Base-by-base conservation (phyloP, 257 asterid species). In the Nicotiana paniculata region DNA sequence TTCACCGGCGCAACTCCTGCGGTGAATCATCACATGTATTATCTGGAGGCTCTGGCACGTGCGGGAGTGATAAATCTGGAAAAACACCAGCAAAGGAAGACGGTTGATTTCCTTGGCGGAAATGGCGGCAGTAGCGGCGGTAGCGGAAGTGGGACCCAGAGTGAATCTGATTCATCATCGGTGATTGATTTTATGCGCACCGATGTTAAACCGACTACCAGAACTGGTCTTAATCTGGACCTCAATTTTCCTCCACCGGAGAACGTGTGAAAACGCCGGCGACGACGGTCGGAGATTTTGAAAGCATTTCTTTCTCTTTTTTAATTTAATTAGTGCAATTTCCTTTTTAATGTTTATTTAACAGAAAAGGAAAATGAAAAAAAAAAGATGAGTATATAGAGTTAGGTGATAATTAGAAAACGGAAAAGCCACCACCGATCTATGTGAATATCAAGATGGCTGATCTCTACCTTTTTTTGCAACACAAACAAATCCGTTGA, bases 191-290 rank as follows among this genome's bases (percentile, higher is more conserved):
- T 77, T 69, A 83, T 83, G 79, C 81, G 83, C 2, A 53, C 18
- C 3, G 77, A 80, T 21, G 24, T 48, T 2, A 80, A 48, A 17
- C 63, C 54, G 9, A 54, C 70, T 5, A 9, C 18, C 9, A 30
- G 28, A 35, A 26, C 51, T 17, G 37, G 53, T 77, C 51, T 85
- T 32, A 76, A 79, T 67, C 82, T 85, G 11, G 84, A 85, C 24
- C 88, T 85, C 33, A 85, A 82, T 63, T 46, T 80, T 6, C 84
- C 88, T 15, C 86, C 88, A 2, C 88, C 83, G 67, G 83, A 80
- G 43, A 65, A 32, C 1, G 28, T 51, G 83, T 80, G 77, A 80
- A 11, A 55, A 21, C 53, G 16, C 21, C 35, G 54, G 35, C 33
- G 51, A 6, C 4, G 48, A 30, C 4, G 39, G 26, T 46, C 24